These are phyloP conservation scores for cucumber (Cucumis sativus) DNA, from an alignment of 306 rosid genomes.

Conservation along the genomic window DNA sequence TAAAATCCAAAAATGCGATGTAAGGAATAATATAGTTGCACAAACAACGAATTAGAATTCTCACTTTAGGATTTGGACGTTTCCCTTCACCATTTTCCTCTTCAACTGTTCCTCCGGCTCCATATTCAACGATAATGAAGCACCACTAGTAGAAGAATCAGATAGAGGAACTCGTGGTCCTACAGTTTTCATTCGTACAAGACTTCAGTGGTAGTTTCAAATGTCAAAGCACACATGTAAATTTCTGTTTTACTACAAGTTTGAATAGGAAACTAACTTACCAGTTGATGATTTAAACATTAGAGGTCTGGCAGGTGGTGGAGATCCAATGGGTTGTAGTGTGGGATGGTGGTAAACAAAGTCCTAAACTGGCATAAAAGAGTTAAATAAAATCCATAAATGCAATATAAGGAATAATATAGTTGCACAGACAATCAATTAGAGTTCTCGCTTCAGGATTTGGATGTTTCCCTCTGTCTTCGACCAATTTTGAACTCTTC, in stretches of 20 bases:
- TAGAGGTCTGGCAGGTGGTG: slow-evolving; percentile 98
- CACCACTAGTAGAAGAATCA: slow-evolving; percentile 66
- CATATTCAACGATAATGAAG: slow-evolving; percentile 53
- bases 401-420: background rate
- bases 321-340: slow-evolving; percentile 94
- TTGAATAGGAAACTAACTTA: slow-evolving; percentile 18
- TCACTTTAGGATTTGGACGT: too few species aligned
- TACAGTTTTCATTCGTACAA: slow-evolving; percentile 28
- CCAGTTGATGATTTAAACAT: slow-evolving; percentile 93
- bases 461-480: slow-evolving; percentile 78
- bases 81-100: too few species aligned
- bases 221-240: background rate
- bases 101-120: slow-evolving; percentile 71
- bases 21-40: too few species aligned
- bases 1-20: too few species aligned
- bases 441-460: slow-evolving; percentile 57
- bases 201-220: slow-evolving; percentile 1
- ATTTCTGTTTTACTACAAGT: slow-evolving; percentile 10
- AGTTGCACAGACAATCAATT: background rate
- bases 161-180: slow-evolving; percentile 93
- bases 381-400: background rate
- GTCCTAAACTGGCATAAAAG: slow-evolving; percentile 10
- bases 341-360: slow-evolving; percentile 48
- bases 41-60: too few species aligned
- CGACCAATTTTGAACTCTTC: too few species aligned